phyloP scores from a whole-genome alignment of 768 basidiomycete genomes.

The Coprinellus aureogranulatus region DNA sequence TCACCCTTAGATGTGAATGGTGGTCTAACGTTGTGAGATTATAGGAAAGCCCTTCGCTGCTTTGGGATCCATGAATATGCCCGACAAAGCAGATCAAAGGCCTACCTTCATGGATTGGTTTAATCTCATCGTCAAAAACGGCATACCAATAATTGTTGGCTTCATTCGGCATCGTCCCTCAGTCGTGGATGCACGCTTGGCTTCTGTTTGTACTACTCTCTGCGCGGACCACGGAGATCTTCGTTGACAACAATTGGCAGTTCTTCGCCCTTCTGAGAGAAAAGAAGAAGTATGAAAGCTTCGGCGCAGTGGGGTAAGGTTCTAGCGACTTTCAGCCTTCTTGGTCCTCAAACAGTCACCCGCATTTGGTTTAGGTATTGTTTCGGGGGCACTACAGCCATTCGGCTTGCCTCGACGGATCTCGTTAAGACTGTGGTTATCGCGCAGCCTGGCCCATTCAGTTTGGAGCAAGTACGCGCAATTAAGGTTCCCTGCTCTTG shows the following conservation, averaged over 20 bases:
- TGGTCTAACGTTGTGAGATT: background rate
- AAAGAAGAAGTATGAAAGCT: conserved; percentile 37
- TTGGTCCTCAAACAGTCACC: background rate
- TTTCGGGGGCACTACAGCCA: conserved; percentile 39
- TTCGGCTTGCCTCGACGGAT: conserved; percentile 35
- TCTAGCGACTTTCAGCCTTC: background rate
- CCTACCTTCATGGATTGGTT: conserved; percentile 27
- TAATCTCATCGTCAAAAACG: conserved; percentile 22
- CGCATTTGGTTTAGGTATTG: conserved; percentile 36
- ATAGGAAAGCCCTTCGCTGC: background rate
- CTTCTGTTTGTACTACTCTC: conserved; percentile 12
- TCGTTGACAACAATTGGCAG: conserved; percentile 14
- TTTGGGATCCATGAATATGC: conserved; percentile 9
- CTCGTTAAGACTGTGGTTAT: conserved; percentile 39
- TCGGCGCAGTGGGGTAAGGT: conserved; percentile 38
- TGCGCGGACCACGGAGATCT: background rate
- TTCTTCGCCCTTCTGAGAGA: conserved; percentile 32
- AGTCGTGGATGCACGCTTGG: conserved; percentile 27
- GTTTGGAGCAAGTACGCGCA: conserved; percentile 30
- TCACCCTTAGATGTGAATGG: no score
- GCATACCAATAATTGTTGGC: no score
- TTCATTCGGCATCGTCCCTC: no score
- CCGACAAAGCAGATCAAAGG: conserved; percentile 33
- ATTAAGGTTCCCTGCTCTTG: conserved; percentile 39
- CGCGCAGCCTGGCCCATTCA: conserved; percentile 38